Evolutionary conservation across 352 stramenopile species (phyloP).

Genomic region (Thraustotheca clavata): DNA sequence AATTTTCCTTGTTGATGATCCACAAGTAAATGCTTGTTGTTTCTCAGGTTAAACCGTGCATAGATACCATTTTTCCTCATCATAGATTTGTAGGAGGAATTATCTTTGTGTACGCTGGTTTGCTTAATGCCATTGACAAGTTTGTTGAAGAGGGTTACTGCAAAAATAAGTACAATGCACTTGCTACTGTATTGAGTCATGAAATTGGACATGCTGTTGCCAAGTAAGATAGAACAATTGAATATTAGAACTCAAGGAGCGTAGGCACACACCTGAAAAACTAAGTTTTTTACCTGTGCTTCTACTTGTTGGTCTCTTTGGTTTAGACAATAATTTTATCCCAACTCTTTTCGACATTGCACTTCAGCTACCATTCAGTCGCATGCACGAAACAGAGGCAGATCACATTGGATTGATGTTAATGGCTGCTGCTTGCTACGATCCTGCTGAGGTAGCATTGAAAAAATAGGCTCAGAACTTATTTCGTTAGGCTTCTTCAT

Average conservation of each 20-base stretch:
- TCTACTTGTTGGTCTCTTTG: slow-evolving; percentile 35
- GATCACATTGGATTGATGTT: slow-evolving; percentile 76
- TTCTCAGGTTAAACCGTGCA: slow-evolving; percentile 25
- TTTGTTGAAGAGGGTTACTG: slow-evolving; percentile 48
- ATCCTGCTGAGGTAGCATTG: slow-evolving; percentile 45
- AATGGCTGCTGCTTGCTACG: slow-evolving; percentile 62
- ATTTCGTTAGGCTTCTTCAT: not conserved
- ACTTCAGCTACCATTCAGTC: slow-evolving; percentile 58
- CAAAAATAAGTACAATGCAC: slow-evolving; percentile 47
- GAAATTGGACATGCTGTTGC: slow-evolving; percentile 59
- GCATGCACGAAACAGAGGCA: slow-evolving; percentile 49
- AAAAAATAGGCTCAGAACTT: slow-evolving; percentile 24
- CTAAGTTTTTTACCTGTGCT: slow-evolving; percentile 52
- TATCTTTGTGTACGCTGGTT: slow-evolving; percentile 58
- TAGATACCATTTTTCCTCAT: not conserved
- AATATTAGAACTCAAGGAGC: too few species aligned
- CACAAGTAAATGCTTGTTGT: slow-evolving; percentile 47
- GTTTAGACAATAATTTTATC: slow-evolving; percentile 50
- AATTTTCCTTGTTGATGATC: slow-evolving; percentile 47
- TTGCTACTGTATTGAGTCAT: slow-evolving; percentile 55
- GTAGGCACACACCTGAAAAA: slow-evolving; percentile 46
- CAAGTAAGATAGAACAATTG: not conserved
- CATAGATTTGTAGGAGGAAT: slow-evolving; percentile 28
- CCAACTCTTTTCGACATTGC: slow-evolving; percentile 55
- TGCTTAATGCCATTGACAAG: slow-evolving; percentile 57